Evolutionary conservation across 495 filamentous ascomycete species (phyloP).

Genomic region (Pyrenula massariospora): DNA sequence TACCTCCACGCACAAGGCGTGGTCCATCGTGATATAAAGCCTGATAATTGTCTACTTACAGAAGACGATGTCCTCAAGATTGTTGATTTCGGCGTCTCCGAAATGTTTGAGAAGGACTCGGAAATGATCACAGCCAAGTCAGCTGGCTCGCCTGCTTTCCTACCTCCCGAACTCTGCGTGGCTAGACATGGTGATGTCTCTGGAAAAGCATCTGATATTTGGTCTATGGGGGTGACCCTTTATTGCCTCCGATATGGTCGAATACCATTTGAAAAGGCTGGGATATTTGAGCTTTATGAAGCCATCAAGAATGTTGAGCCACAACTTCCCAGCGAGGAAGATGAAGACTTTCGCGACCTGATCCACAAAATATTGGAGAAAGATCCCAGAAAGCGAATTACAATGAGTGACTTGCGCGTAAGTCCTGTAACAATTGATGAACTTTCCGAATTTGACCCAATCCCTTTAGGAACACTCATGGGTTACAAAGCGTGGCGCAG

Average conservation of each 20-base stretch:
- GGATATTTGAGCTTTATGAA: conserved; percentile 78
- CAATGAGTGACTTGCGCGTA: conserved; percentile 71
- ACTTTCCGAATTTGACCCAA: conserved; percentile 5
- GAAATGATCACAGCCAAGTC: conserved; percentile 91
- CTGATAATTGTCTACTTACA: conserved; percentile 87
- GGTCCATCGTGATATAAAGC: conserved; percentile 95
- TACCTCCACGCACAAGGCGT: conserved; percentile 94
- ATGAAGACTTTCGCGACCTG: conserved; percentile 53
- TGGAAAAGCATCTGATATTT: conserved; percentile 86
- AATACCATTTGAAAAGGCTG: conserved; percentile 70
- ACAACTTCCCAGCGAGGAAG: conserved; percentile 29
- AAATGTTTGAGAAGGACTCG: conserved; percentile 87
- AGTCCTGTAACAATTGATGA: conserved; percentile 13
- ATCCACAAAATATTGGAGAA: conserved; percentile 62
- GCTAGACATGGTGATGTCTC: conserved; percentile 79
- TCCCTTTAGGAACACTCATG: conserved; percentile 69
- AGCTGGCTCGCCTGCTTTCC: conserved; percentile 88
- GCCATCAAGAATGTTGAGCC: conserved; percentile 62
- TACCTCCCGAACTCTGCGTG: conserved; percentile 87
- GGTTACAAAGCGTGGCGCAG: conserved; percentile 75
- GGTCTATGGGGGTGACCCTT: conserved; percentile 95
- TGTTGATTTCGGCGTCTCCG: conserved; percentile 95
- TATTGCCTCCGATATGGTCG: conserved; percentile 85
- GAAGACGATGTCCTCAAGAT: conserved; percentile 88
- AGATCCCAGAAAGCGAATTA: conserved; percentile 66